These are phyloP conservation scores for Starmerella tilneyi DNA, from an alignment of 805 yeast species.

Conservation along the genomic window DNA sequence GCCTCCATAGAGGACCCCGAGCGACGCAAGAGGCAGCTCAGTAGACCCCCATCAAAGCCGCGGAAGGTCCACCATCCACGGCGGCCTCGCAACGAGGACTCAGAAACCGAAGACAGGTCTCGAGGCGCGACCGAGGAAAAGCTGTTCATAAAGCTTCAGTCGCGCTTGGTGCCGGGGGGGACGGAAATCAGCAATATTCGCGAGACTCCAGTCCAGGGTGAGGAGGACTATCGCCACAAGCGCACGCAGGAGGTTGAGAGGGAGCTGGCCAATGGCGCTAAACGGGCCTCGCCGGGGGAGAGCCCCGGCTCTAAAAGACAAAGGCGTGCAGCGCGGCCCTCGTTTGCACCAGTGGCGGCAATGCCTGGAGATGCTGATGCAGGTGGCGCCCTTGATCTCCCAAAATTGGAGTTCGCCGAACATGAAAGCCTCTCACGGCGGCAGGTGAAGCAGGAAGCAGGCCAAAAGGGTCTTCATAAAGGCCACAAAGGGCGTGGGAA, in stretches of 20 bases:
- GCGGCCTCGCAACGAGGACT: background rate
- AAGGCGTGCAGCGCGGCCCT: constrained; percentile 7
- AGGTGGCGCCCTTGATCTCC: too few relatives aligned
- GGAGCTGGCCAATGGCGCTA: background rate
- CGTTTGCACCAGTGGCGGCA: background rate
- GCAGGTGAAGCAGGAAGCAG: too few relatives aligned
- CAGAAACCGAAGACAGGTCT: background rate
- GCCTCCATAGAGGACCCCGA: constrained; percentile 16
- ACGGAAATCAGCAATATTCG: constrained; percentile 13
- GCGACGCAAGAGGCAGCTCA: constrained; percentile 8
- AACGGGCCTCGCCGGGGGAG: background rate
- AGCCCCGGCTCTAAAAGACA: background rate
- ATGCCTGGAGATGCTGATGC: background rate
- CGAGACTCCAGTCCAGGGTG: constrained; percentile 10
- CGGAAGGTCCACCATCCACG: background rate
- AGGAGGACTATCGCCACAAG: constrained; percentile 21
- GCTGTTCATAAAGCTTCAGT: constrained; percentile 11
- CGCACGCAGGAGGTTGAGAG: constrained; percentile 3
- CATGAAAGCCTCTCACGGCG: too few relatives aligned
- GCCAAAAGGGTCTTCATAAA: too few relatives aligned
- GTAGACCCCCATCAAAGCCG: constrained; percentile 3
- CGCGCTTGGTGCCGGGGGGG: constrained; percentile 23
- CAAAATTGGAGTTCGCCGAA: background rate
- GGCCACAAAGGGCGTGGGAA: too few relatives aligned
- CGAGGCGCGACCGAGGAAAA: constrained; percentile 8